These are phyloP conservation scores for Tilletia setariae DNA, from an alignment of 1,284 basidiomycete genomes.

Conservation along the genomic window DNA sequence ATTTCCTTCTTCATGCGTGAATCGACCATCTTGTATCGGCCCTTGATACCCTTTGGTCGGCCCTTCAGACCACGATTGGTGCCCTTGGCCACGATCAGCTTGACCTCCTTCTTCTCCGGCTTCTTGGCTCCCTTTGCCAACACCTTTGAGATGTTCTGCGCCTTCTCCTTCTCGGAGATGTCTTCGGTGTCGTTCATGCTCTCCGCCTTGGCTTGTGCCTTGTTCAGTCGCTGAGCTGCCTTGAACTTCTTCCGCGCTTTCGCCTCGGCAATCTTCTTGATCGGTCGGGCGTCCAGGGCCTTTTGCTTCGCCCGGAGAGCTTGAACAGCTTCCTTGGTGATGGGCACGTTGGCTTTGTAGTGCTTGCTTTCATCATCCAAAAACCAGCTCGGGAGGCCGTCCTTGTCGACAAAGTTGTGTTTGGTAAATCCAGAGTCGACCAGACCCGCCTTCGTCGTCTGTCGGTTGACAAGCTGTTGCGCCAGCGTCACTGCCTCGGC, in stretches of 20 bases:
- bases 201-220: constrained; percentile 93
- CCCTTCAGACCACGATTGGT: constrained; percentile 85
- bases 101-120: constrained; percentile 68
- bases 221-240: constrained; percentile 78
- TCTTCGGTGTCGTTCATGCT: constrained; percentile 84
- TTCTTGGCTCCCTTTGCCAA: constrained; percentile 68
- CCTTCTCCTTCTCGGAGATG: constrained; percentile 77
- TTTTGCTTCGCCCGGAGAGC: constrained; percentile 85
- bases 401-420: constrained; percentile 78
- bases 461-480: constrained; percentile 84
- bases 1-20: constrained; percentile 53
- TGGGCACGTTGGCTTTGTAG: constrained; percentile 90
- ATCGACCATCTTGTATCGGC: constrained; percentile 56
- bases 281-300: constrained; percentile 86
- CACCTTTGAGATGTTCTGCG: constrained; percentile 84
- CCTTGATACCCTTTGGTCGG: constrained; percentile 92
- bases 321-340: constrained; percentile 91
- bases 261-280: constrained; percentile 98
- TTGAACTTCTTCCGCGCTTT: constrained; percentile 95
- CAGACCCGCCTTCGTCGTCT: constrained; percentile 81
- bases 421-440: constrained; percentile 95
- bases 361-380: constrained; percentile 90
- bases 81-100: constrained; percentile 89
- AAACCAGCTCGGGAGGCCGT: constrained; percentile 83
- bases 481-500: constrained; percentile 90